Evolutionary conservation across 2,329 filamentous ascomycete species (phyloP), one percentile per base, ranked within the genome.

Genomic region (Colletotrichum sidae): DNA sequence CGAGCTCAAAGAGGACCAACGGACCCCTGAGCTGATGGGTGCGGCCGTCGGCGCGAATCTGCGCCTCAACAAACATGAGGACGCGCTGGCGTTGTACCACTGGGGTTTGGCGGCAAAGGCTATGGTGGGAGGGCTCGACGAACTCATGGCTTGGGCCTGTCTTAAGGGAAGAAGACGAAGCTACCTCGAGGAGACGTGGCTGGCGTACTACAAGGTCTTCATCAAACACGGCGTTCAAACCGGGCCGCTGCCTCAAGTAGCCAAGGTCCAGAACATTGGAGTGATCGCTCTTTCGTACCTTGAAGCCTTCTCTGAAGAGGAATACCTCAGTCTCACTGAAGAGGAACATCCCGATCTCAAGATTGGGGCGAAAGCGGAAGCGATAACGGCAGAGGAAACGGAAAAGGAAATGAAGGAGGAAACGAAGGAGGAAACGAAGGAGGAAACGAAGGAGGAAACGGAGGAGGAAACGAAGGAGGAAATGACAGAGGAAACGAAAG

Each of bases 1-100:
- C 2, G 72, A 77, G 37, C 70, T 83, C 2, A 70, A 76, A 1
- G 41, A 69, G 2, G 68, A 75, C 0, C 61, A 72, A 7, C 85
- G 83, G 83, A 77, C 78, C 13, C 72, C 80, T 11, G 70, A 75
- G 3, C 61, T 78, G 4, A 76, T 85, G 4, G 70, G 77, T 2
- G 76, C 79, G 0, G 81, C 76, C 8, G 71, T 86, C 5, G 71
- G 76, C 9, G 77, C 83, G 3, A 76, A 81, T 37, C 68, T 86
- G 47, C 76, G 75, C 17, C 72, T 81, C 6, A 76, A 79, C 12
- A 77, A 83, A 37, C 57, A 73, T 5, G 13, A 70, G 3, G 70
- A 72, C 10, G 85, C 84, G 0, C 67, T 84, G 13, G 69, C 74
- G 2, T 69, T 79, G 17, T 83, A 84, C 68, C 75, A 73, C 44